Evolutionary conservation across 2,329 filamentous ascomycete species (phyloP), one percentile per base, ranked within the genome.

Genomic region (Sphaerostilbella broomeana): DNA sequence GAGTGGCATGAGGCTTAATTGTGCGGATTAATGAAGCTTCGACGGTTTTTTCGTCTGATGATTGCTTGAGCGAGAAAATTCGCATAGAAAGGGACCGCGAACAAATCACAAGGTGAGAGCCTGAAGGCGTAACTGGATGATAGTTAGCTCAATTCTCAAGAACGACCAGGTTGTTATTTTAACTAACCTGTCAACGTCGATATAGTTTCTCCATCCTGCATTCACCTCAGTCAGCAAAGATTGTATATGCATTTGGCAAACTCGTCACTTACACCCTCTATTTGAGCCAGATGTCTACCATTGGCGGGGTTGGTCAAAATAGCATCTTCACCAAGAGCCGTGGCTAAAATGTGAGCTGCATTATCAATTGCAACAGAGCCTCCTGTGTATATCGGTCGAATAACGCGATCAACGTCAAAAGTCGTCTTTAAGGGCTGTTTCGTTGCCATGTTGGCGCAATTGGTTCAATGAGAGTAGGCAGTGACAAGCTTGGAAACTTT

Each of bases 61-160:
- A 76, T 18, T 71, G 67, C 36, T 73, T 72, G 18, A 98, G 70
- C 13, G 82, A 67, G 64, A 86, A 97, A 49, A 97, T 88, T 56
- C 86, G 84, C 88, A 97, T 94, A 6, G 88, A 89, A 39, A 95
- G 72, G n/a, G 90, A 97, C 50, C 90, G 81, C 13, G 92, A 98
- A 67, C 89, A 97, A 51, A 94, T 69, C 48, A 95, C 80, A 40
- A 97, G 75, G 61, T 95, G 87, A 18, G 86, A 88, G 7, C 81
- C 87, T 45, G 85, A 86, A 1, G 89, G 88, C 1, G 90, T 94
- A 51, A 98, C 84, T 87, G 51, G 15, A 18, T 12, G 34, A 28
- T 19, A 21, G 46, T 46, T 41, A 59, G 48, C 42, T 18, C 12
- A 6, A 13, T 12, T 21, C 16, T 9, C n/a, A 13, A 5, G 3